Conservation (phyloP, 1,139 yeast species). For the Geotrichum europaeum region DNA sequence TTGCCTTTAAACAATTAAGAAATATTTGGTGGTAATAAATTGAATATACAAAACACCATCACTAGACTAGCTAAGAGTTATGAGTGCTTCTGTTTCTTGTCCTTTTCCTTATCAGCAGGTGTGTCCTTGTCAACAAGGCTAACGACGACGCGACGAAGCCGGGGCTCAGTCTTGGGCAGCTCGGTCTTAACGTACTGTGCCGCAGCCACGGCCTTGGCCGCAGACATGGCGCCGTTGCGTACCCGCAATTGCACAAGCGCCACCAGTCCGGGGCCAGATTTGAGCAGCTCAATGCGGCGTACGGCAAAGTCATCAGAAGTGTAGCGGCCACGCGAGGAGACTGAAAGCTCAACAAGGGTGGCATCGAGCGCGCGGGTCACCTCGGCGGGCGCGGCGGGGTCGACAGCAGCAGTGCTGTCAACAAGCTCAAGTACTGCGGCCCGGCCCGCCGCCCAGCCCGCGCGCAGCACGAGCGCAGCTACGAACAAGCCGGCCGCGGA, state of each 20-base stretch:
- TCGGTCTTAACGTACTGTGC: conserved; percentile 30
- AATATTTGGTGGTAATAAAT: too few relatives aligned
- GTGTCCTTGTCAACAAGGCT: conserved; percentile 27
- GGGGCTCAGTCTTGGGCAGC: conserved; percentile 33
- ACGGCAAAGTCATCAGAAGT: conserved; percentile 29
- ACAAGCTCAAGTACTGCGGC: conserved; percentile 69
- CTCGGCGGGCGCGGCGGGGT: background rate
- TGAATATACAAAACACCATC: background rate
- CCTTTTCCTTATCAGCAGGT: background rate
- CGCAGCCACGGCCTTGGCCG: conserved; percentile 11
- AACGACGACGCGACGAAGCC: conserved; percentile 35
- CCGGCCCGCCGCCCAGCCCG: conserved; percentile 72
- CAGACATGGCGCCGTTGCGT: conserved; percentile 1
- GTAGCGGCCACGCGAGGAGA: background rate
- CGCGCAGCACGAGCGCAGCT: conserved; percentile 70
- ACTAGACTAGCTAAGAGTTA: background rate
- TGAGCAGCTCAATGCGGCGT: conserved; percentile 23
- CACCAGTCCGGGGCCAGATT: conserved; percentile 30
- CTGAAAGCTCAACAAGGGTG: conserved; percentile 1
- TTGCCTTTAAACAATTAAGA: too few relatives aligned
- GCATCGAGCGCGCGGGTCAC: background rate
- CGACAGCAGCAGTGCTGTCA: conserved; percentile 41
- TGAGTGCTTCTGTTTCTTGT: background rate
- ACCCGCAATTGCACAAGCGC: conserved; percentile 18
- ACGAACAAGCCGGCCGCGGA: conserved; percentile 87